Conservation (phyloP, 73 alveolate species). For the Symbiodinium pilosum region DNA sequence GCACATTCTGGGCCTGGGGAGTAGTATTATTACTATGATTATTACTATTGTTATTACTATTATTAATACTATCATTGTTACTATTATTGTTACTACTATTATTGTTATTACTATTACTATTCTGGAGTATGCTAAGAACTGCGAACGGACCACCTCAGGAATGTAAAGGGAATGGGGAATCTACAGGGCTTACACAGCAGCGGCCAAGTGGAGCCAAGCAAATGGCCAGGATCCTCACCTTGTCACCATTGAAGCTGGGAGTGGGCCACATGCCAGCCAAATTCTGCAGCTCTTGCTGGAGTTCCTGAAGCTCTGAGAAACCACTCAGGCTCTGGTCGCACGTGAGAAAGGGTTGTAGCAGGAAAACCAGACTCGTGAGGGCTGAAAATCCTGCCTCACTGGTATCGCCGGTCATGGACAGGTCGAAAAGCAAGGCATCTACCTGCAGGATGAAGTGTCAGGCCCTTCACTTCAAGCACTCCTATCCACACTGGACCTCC, state of each 20-base stretch:
- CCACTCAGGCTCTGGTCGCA: neutral
- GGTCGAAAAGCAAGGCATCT: slow-evolving; percentile 50
- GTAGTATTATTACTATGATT: neutral
- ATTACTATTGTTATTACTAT: neutral
- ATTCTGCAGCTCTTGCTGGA: slow-evolving; percentile 17
- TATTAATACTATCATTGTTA: too few species aligned
- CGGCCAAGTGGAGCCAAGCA: too few species aligned
- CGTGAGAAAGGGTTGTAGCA: neutral
- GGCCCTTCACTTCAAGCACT: too few species aligned
- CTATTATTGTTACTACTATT: too few species aligned
- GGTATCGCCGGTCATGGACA: slow-evolving; percentile 47
- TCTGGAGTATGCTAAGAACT: neutral
- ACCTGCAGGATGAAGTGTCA: neutral
- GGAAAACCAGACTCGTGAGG: neutral
- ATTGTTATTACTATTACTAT: neutral
- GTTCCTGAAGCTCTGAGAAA: neutral
- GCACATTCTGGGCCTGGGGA: neutral
- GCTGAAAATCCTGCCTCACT: neutral
- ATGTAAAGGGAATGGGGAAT: too few species aligned
- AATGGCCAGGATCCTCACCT: neutral
- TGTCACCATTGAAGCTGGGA: neutral
- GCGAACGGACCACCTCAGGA: neutral
- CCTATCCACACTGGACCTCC: too few species aligned
- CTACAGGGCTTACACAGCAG: too few species aligned
- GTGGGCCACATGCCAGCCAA: slow-evolving; percentile 51